A percentile compares a stretch with the other conserved stretches of the same genome.
Evolutionary conservation across 176 grass and related monocot genomes (phyloP).

Genomic region (Triticum timopheevii): DNA sequence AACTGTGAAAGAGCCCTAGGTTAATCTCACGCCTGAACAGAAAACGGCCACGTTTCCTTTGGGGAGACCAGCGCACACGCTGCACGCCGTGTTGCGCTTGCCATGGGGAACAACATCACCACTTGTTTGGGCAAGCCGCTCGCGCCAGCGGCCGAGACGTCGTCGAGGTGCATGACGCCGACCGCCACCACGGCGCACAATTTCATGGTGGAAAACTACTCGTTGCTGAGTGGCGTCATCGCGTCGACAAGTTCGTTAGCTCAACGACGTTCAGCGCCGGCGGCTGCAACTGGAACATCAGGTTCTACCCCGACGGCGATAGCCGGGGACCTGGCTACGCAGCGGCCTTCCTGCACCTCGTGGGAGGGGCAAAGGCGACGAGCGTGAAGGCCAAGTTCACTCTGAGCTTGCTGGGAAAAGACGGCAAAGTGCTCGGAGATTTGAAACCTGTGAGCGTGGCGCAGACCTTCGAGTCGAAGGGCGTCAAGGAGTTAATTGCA

Average conservation of each 20-base stretch:
- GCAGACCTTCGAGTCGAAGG: neutral
- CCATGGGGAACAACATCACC: neutral
- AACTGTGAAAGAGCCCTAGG: too few relatives aligned
- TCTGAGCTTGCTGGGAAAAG: constrained; percentile 24
- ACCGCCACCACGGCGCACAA: neutral
- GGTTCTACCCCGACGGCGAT: constrained; percentile 34
- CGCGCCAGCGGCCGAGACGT: neutral
- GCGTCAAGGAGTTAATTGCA: too few relatives aligned
- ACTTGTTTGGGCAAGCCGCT: neutral
- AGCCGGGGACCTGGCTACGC: neutral
- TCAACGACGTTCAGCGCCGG: constrained; percentile 38
- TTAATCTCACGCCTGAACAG: too few relatives aligned
- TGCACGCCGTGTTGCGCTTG: neutral
- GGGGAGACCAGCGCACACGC: neutral
- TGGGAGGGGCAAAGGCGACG: neutral
- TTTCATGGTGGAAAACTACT: constrained; percentile 30
- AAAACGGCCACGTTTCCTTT: neutral
- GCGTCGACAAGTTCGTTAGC: constrained; percentile 14
- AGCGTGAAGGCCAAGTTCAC: constrained; percentile 21
- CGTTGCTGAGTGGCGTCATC: constrained; percentile 17
- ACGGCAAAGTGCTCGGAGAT: neutral
- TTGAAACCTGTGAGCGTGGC: neutral
- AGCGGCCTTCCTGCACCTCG: constrained; percentile 22
- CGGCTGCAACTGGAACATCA: constrained; percentile 29
- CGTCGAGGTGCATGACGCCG: neutral